Evolutionary conservation across 2,329 filamentous ascomycete species (phyloP).

Genomic region (Colletotrichum camelliae): DNA sequence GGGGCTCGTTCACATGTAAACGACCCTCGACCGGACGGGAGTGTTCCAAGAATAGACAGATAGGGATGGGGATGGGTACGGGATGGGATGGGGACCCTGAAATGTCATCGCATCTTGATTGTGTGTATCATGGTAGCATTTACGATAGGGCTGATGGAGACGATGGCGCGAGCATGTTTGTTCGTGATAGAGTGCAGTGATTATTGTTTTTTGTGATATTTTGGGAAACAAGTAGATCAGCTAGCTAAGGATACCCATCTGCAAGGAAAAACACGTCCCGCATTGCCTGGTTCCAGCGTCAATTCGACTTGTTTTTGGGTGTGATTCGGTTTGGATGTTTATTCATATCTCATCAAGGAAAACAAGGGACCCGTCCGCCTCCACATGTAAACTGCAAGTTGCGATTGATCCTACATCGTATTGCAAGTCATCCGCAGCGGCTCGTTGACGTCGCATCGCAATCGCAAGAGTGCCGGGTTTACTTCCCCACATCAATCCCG

Average conservation of each 20-base stretch:
- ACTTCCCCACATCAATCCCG: neutral
- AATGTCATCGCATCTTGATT: neutral
- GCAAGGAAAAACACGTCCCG: neutral
- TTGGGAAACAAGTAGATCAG: neutral
- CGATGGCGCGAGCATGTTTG: neutral
- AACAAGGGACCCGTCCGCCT: neutral
- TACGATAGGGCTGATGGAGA: constrained; percentile 5
- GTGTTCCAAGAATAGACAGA: constrained; percentile 11
- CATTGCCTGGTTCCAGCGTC: neutral
- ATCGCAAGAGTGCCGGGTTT: neutral
- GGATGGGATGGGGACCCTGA: neutral
- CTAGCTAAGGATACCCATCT: neutral
- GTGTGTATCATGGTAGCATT: neutral
- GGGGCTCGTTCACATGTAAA: neutral
- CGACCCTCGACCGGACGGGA: neutral
- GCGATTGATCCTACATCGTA: neutral
- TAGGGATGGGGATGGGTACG: neutral
- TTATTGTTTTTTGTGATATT: neutral
- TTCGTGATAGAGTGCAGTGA: neutral
- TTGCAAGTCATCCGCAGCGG: neutral
- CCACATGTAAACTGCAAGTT: neutral
- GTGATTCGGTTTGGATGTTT: neutral
- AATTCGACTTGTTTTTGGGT: neutral
- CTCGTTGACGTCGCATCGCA: neutral
- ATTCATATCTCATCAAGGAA: constrained; percentile 5